Evolutionary conservation across 768 basidiomycete species (phyloP), one percentile per base, ranked within the genome.

Genomic region (Rhodocollybia butyracea): DNA sequence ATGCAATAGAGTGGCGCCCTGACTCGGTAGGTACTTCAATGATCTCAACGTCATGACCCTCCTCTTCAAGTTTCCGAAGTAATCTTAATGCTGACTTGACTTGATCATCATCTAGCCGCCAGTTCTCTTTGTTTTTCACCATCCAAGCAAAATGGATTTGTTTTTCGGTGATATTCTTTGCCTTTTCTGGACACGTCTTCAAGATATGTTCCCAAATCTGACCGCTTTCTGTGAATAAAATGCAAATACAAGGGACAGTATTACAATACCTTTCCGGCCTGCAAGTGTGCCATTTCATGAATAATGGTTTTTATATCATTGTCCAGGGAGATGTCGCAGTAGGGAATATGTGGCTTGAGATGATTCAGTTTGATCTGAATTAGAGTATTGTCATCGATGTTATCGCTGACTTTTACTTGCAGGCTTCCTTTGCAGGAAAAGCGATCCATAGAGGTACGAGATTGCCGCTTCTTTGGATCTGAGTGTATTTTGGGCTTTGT

Each of bases 31-130:
- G 15, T 6, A 53, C 27, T 8, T 26, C n/a, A 0, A 38, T 50
- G 1, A 46, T 13, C 8, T 54, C 26, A 5, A 41, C 36, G n/a
- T n/a, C n/a, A n/a, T n/a, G n/a, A 2, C 39, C 8, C 6, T 42
- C 21, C 13, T 58, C 59, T 40, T 63, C 56, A 17, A 43, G 13
- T 5, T 51, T 27, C 0, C 64, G 48, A 11, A 70, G 42, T 0
- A 70, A 57, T 13, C 61, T 61, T n/a, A 57, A 54, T 26, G 68
- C 65, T 2, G 68, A 70, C 56, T 62, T 64, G 11, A 72, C 43
- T 45, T 70, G 54, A 54, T 72, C 61, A 0, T 45, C 24, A 56
- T 68, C 60, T 5, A 51, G 59, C 19, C 62, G 64, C 66, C 65
- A 72, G 12, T 64, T 29, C 45, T 54, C 27, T 2, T 58, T 51